phyloP scores from a whole-genome alignment of 768 basidiomycete species.

The Boletus rufocinnamomeus region DNA sequence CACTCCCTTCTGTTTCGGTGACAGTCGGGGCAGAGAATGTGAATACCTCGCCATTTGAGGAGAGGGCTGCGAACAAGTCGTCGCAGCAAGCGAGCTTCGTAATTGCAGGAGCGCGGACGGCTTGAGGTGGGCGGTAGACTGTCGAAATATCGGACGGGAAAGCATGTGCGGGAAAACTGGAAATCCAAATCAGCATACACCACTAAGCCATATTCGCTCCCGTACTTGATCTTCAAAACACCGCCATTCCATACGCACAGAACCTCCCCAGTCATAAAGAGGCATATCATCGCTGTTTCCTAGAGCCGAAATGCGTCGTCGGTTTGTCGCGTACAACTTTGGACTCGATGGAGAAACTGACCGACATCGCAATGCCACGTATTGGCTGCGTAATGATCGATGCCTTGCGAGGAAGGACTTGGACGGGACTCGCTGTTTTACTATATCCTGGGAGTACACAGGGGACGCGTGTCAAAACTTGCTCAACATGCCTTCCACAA shows the following conservation, averaged over 20 bases:
- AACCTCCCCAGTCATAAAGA: conserved; percentile 80
- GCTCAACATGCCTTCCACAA: neutral
- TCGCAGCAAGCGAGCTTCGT: conserved; percentile 80
- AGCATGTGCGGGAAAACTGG: conserved; percentile 71
- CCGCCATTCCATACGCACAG: conserved; percentile 79
- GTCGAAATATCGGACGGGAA: conserved; percentile 71
- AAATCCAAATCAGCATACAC: neutral
- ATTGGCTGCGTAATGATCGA: conserved; percentile 75
- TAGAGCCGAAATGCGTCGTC: conserved; percentile 28
- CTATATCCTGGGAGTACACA: conserved; percentile 62
- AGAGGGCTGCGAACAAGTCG: conserved; percentile 78
- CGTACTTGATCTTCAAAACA: conserved; percentile 72
- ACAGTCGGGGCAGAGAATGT: conserved; percentile 60
- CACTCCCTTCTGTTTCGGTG: conserved; percentile 29
- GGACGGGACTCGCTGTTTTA: conserved; percentile 68
- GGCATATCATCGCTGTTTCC: conserved; percentile 83
- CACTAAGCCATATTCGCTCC: neutral
- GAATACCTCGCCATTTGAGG: conserved; percentile 88
- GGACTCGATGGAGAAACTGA: conserved; percentile 37
- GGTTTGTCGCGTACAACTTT: neutral
- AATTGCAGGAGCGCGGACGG: conserved; percentile 67
- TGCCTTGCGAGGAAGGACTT: conserved; percentile 77
- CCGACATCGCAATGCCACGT: conserved; percentile 71
- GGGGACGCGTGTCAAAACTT: neutral
- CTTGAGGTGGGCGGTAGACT: conserved; percentile 82